Evolutionary conservation across 139 green algal genomes (phyloP).

Genomic region (Haematococcus sp.): DNA sequence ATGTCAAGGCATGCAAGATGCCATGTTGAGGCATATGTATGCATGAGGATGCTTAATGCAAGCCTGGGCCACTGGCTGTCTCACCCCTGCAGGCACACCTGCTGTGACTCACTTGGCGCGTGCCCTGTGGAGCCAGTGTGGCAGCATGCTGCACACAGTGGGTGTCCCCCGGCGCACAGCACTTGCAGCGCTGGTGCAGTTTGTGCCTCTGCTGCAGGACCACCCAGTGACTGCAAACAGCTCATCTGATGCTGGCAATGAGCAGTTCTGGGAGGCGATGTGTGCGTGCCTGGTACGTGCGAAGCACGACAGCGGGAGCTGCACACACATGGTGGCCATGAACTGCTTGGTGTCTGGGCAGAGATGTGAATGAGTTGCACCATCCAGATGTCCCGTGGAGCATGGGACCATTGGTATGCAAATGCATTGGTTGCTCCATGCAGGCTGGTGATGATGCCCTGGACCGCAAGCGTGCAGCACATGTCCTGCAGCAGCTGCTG

Average conservation of each 20-base stretch:
- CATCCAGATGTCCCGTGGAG: too few relatives aligned
- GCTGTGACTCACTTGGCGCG: too few relatives aligned
- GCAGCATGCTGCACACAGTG: not conserved
- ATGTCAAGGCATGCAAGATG: too few relatives aligned
- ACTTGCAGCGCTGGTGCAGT: conserved; percentile 24
- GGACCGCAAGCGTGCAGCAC: conserved; percentile 27
- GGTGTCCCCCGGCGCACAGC: conserved; percentile 8
- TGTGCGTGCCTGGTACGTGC: conserved; percentile 26
- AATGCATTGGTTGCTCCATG: not conserved
- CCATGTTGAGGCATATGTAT: too few relatives aligned
- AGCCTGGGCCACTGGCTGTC: too few relatives aligned
- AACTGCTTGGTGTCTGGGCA: too few relatives aligned
- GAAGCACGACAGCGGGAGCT: not conserved
- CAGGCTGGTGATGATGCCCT: conserved; percentile 25
- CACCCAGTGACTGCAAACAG: conserved; percentile 3
- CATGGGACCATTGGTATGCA: too few relatives aligned
- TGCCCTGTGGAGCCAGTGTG: not conserved
- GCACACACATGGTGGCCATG: too few relatives aligned
- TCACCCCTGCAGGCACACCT: too few relatives aligned
- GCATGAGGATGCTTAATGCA: too few relatives aligned
- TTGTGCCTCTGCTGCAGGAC: conserved; percentile 3
- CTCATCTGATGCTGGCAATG: not conserved
- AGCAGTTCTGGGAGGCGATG: conserved; percentile 27
- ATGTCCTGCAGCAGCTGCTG: conserved; percentile 27
- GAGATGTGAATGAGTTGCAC: too few relatives aligned